Conservation (phyloP, 164 flowering plant genomes). For the Akebia trifoliata region DNA sequence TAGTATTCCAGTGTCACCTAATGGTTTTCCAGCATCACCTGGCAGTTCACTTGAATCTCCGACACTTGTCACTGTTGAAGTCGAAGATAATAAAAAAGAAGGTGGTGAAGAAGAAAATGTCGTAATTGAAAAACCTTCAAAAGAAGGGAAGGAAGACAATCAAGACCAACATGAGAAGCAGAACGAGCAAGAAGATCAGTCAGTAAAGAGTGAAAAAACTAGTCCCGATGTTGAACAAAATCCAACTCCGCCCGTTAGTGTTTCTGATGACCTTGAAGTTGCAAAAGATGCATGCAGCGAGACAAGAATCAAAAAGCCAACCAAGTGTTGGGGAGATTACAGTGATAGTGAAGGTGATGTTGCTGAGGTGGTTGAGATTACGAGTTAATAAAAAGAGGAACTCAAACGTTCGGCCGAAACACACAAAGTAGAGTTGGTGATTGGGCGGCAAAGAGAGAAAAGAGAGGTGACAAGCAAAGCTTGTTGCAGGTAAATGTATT, state of each 20-base stretch:
- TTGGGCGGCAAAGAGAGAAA: too few relatives aligned
- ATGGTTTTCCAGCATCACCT: slow-evolving; percentile 35
- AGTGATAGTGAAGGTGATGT: slow-evolving; percentile 66
- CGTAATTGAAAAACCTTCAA: slow-evolving; percentile 11
- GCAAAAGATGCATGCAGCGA: slow-evolving; percentile 23
- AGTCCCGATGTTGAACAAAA: slow-evolving; percentile 24
- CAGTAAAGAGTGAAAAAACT: slow-evolving; percentile 22
- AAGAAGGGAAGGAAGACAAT: slow-evolving; percentile 14
- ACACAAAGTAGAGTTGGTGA: too few relatives aligned
- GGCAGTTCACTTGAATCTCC: slow-evolving; percentile 34
- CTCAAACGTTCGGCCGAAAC: too few relatives aligned
- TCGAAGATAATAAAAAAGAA: slow-evolving; percentile 22
- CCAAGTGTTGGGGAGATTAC: slow-evolving; percentile 84
- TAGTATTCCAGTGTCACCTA: slow-evolving; percentile 35
- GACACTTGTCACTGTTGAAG: slow-evolving; percentile 24
- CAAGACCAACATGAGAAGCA: slow-evolving; percentile 9
- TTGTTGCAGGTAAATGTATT: too few relatives aligned
- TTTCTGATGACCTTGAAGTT: slow-evolving; percentile 11
- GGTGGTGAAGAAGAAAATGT: slow-evolving; percentile 19
- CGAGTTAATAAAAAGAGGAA: slow-evolving; percentile 3
- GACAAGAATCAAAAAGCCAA: slow-evolving; percentile 24
- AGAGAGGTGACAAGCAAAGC: too few relatives aligned
- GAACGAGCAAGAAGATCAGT: slow-evolving; percentile 12
- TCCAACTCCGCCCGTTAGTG: slow-evolving; percentile 10
- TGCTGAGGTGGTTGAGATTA: slow-evolving; percentile 32